Base-by-base conservation (phyloP, 2,329 filamentous ascomycete species). In the Fusarium globosum region DNA sequence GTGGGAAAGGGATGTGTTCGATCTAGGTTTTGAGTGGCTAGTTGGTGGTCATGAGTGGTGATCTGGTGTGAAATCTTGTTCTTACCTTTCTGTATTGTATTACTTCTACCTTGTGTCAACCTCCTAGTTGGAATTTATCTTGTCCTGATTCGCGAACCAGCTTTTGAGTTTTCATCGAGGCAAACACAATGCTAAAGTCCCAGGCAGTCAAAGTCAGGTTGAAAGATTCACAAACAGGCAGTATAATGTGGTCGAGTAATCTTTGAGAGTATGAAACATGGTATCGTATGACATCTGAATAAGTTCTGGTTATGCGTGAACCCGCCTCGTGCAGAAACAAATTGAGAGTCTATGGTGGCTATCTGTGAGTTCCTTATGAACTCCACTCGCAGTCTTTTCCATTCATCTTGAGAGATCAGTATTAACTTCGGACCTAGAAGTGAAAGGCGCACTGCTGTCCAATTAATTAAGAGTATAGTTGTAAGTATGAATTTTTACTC, bases 181-280 rank as follows among this genome's bases (percentile, higher is more conserved):
- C 18, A 14, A 20, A 12, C 11, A 12, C 6, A 35, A 10, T 2
- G 3, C 0, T 20, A 15, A 12, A 23, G 3, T 6, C 13, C 1
- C 6, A 15, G 9, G 3, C 16, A 20, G 16, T 15, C 16, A 52
- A 23, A 14, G 8, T 1, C 7, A n/a, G 11, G 2, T 10, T 20
- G 4, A 2, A 6, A 4, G 4, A 2, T 4, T 13, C 13, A 2
- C 4, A 7, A 35, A 20, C 9, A 14, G 12, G 16, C 8, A 20
- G 3, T 2, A 16, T 0, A 6, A 2, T 9, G 4, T 3, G 26
- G 6, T 2, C 0, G 0, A 7, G 7, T n/a, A 21, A 11, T 4
- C 9, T 28, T 20, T 11, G 0, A 5, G 10, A 28, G 9, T 0
- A 14, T 28, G 8, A 7, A 2, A 16, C 5, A 16, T 0, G 0